phyloP scores from a whole-genome alignment of 768 basidiomycete species.

The Tulasnella sp. region DNA sequence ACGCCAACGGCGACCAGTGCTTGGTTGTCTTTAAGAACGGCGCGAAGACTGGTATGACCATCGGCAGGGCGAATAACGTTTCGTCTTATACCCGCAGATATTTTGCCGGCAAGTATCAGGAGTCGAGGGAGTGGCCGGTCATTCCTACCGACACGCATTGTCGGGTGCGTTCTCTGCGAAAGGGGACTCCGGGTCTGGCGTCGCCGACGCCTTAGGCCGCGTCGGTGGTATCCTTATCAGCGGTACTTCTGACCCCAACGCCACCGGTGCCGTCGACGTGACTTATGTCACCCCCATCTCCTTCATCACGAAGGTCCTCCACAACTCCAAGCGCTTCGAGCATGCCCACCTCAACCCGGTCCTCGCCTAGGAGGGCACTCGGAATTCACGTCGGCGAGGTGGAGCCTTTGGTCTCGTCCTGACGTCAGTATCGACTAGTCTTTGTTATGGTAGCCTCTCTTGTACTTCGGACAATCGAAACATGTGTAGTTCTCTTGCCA shows the following conservation, averaged over 20 bases:
- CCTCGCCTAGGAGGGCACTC: background rate
- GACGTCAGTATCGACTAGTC: no score
- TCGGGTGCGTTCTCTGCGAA: conserved; percentile 17
- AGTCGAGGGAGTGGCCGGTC: conserved; percentile 14
- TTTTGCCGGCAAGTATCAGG: conserved; percentile 11
- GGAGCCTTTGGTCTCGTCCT: no score
- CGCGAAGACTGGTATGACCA: conserved; percentile 13
- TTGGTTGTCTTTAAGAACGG: conserved; percentile 18
- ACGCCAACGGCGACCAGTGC: conserved; percentile 12
- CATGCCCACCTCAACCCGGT: conserved; percentile 6
- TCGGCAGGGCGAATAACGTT: conserved; percentile 13
- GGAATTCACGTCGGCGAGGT: no score
- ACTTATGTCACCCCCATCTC: conserved; percentile 18
- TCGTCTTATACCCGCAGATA: conserved; percentile 13
- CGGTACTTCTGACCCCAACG: conserved; percentile 6
- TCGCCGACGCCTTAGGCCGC: conserved; percentile 13
- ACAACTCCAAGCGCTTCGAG: conserved; percentile 6
- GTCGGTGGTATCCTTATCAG: conserved; percentile 15
- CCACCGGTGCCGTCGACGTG: conserved; percentile 14
- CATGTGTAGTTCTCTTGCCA: no score
- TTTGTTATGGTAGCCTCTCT: no score
- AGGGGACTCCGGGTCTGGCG: conserved; percentile 16
- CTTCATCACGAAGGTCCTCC: conserved; percentile 14
- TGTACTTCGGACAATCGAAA: no score
- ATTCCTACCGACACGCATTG: conserved; percentile 10